phyloP scores from a whole-genome alignment of 208 protist species.

The Leptomonas seymouri region DNA sequence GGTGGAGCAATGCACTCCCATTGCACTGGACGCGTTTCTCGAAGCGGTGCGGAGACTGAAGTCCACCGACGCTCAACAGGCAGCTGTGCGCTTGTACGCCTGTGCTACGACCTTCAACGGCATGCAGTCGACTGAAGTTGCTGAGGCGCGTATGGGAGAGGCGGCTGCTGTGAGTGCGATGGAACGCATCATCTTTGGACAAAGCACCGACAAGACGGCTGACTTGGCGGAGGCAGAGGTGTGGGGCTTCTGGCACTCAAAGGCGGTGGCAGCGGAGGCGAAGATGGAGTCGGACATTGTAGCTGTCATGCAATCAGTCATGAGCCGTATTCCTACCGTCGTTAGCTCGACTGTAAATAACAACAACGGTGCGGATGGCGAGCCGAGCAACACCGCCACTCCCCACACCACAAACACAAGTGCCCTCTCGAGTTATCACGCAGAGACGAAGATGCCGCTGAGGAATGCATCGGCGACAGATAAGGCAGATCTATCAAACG shows the following conservation, averaged over 20 bases:
- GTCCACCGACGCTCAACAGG: conserved; percentile 2
- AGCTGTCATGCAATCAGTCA: neutral
- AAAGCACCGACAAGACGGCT: neutral
- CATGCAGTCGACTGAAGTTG: neutral
- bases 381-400: neutral
- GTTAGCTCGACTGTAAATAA: neutral
- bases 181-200: conserved; percentile 12
- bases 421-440: neutral
- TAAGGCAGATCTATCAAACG: neutral
- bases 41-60: neutral
- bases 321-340: neutral
- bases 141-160: conserved; percentile 2
- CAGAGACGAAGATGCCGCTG: neutral
- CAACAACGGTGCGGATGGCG: neutral
- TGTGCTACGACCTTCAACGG: neutral
- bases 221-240: conserved; percentile 9
- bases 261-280: conserved; percentile 2
- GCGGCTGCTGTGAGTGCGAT: conserved; percentile 11
- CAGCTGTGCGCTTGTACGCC: conserved; percentile 7
- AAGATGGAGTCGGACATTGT: conserved; percentile 3
- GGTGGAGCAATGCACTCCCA: neutral
- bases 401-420: neutral
- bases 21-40: neutral
- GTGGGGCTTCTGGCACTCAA: neutral
- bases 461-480: neutral